Conservation (phyloP, 148 eudicot genomes). For the Hydrangea macrophylla region DNA sequence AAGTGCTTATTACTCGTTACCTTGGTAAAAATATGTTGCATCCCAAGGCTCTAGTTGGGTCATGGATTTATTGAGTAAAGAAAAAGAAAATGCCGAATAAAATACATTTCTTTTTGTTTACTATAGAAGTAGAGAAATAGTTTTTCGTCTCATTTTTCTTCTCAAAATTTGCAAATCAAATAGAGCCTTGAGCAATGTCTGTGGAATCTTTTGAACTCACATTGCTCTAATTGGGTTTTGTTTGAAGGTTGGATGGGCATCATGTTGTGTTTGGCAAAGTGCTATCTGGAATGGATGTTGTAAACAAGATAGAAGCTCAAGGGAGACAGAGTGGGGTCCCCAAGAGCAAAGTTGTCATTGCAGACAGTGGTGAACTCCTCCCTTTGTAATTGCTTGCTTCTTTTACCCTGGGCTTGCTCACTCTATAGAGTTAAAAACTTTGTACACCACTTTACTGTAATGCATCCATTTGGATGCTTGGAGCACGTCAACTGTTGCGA, state of each 20-base stretch:
- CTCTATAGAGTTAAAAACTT: too few species aligned
- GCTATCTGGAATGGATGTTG: slow-evolving; percentile 74
- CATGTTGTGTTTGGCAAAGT: slow-evolving; percentile 89
- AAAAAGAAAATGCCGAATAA: too few species aligned
- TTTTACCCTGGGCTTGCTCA: too few species aligned
- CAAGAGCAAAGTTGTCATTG: slow-evolving; percentile 43
- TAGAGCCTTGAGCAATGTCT: background rate
- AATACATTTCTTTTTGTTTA: too few species aligned
- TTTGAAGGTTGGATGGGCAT: slow-evolving; percentile 64
- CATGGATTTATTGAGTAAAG: too few species aligned
- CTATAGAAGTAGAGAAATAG: too few species aligned
- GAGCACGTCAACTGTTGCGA: too few species aligned
- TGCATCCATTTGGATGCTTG: too few species aligned
- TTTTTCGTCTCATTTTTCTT: background rate
- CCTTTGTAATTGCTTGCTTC: too few species aligned
- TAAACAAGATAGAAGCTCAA: slow-evolving; percentile 62
- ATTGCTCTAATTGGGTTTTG: background rate
- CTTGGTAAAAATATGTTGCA: too few species aligned
- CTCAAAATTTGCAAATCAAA: background rate
- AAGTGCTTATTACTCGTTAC: background rate
- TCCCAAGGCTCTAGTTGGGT: too few species aligned
- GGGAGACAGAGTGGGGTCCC: slow-evolving; percentile 53
- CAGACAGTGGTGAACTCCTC: slow-evolving; percentile 58
- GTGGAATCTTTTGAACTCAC: background rate
- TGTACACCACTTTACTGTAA: too few species aligned